phyloP scores from a whole-genome alignment of 768 basidiomycete genomes.

The Lepiota brunneoincarnata region DNA sequence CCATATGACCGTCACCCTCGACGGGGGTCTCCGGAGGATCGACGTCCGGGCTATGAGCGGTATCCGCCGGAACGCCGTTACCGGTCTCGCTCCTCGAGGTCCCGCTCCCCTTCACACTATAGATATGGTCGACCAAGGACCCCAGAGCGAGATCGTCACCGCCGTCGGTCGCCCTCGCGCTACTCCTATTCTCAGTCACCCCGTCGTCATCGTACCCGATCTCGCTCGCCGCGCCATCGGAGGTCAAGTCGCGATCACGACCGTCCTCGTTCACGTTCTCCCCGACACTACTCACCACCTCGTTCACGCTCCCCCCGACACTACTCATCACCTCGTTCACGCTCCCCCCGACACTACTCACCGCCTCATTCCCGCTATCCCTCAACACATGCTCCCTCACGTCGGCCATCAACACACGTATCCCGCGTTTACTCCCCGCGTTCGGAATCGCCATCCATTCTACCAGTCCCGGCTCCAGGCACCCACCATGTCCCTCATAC shows the following conservation, averaged over 20 bases:
- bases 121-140: constrained; percentile 3
- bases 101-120: constrained; percentile 1
- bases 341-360: constrained; percentile 9
- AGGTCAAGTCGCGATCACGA: background rate
- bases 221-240: background rate
- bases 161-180: background rate
- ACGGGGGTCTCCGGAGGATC: background rate
- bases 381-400: constrained; percentile 1
- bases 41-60: background rate
- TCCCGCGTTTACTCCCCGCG: constrained; percentile 13
- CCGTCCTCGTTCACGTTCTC: constrained; percentile 12
- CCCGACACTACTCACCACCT: background rate
- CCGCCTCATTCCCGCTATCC: constrained; percentile 7
- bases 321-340: constrained; percentile 23
- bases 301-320: constrained; percentile 9
- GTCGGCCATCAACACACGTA: background rate
- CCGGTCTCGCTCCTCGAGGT: background rate
- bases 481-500: background rate
- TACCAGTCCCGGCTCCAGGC: constrained; percentile 8
- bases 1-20: background rate
- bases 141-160: background rate
- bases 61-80: background rate
- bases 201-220: background rate
- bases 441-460: constrained; percentile 23
- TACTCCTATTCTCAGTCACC: background rate